Base-by-base conservation (phyloP, 495 filamentous ascomycete genomes). In the Xylaria bambusicola region DNA sequence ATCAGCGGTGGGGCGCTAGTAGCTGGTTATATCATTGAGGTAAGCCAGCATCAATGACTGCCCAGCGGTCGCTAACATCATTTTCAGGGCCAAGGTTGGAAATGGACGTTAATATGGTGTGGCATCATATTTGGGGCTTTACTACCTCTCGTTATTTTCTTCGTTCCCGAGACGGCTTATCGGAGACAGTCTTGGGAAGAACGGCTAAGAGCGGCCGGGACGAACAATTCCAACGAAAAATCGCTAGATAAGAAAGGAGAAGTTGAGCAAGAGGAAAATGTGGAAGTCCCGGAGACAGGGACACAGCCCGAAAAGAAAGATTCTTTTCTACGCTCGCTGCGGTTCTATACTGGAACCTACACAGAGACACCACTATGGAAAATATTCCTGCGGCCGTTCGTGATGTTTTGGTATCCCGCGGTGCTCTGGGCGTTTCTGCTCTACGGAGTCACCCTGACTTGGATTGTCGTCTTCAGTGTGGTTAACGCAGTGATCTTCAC, bases 61-160 rank as follows among this genome's bases (percentile, higher is more conserved):
- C 6, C 0, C 13, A 27, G 15, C 44, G 20, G 0, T 49, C 10
- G 46, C 24, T 50, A 40, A 48, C 17, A 13, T 33, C 26, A 46
- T 20, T 7, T 53, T 26, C 27, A 83, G 69, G 65, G 75, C 35
- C 73, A 82, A 58, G 79, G 80, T 29, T 82, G 77, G 62, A 71
- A 76, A 62, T 83, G 80, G 80, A 83, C 80, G 2, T 77, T 82
- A 62, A 76, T 79, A 12, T 74, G 82, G 41, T 83, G 81, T 64
- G 80, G 76, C 35, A 80, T 84, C 26, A 63, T 82, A 29, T 83
- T 82, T 46, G 80, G 77, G 18, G 60, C 80, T 17, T 72, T 82
- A 55, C 64, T 79, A 12, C 56, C 79, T 55, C 66, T 72, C 12
- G 75, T 82, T 17, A 38, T 84, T 45, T 67, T 82, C 49, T 74